These are phyloP conservation scores for Setaria viridis DNA, from an alignment of 202 grass and related monocot species.

Conservation along the genomic window DNA sequence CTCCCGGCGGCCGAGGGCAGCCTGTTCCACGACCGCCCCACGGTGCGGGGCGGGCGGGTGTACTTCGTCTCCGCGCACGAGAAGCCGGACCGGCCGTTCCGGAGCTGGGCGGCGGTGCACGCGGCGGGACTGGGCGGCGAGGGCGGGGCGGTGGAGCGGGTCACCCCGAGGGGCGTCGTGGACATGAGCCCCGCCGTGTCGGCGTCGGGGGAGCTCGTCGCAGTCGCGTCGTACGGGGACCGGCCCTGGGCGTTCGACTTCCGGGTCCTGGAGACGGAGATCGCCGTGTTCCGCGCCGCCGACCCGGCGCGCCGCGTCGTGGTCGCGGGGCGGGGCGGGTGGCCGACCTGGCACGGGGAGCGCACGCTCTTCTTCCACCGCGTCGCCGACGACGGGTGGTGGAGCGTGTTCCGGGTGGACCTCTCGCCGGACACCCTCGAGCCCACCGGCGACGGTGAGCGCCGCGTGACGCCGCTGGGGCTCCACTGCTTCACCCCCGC, in stretches of 20 bases:
- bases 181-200: conserved; percentile 92
- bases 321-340: conserved; percentile 53
- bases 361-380: conserved; percentile 74
- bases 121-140: conserved; percentile 34
- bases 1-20: conserved; percentile 57
- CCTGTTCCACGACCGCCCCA: conserved; percentile 86
- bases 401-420: conserved; percentile 78
- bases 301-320: conserved; percentile 63
- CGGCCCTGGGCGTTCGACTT: conserved; percentile 81
- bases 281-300: conserved; percentile 64
- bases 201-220: conserved; percentile 57
- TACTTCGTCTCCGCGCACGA: conserved; percentile 89
- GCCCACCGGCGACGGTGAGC: conserved; percentile 24
- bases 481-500: conserved; percentile 88
- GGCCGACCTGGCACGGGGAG: conserved; percentile 81
- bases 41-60: conserved; percentile 44
- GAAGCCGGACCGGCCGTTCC: conserved; percentile 50
- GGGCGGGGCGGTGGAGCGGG: conserved; percentile 2
- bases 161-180: conserved; percentile 60
- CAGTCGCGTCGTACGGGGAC: conserved; percentile 82
- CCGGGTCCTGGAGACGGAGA: conserved; percentile 72
- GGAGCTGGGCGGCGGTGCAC: conserved; percentile 88
- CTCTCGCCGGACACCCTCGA: conserved; percentile 55
- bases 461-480: conserved; percentile 73
- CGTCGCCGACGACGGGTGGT: conserved; percentile 90